These are phyloP conservation scores for Euphorbia celastroides DNA, from an alignment of 441 rosid genomes.

Conservation along the genomic window DNA sequence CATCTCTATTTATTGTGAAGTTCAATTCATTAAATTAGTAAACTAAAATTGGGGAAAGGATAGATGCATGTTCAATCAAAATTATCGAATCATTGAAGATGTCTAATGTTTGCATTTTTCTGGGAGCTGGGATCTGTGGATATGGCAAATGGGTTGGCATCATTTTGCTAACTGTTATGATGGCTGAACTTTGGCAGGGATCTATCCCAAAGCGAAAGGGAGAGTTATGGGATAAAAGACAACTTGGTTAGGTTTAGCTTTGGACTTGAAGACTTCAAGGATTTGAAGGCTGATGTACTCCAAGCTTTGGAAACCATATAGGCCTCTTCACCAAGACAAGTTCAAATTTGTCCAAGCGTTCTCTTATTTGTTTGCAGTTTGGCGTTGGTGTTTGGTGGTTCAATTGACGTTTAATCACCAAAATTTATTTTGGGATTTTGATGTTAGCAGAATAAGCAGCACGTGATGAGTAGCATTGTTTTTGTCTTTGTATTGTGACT, in stretches of 20 bases:
- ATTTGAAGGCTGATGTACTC: slow-evolving; percentile 76
- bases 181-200: slow-evolving; percentile 48
- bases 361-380: not conserved
- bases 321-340: not conserved
- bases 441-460: slow-evolving; percentile 10
- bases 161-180: not conserved
- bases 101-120: not conserved
- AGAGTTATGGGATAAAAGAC: slow-evolving; percentile 75
- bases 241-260: slow-evolving; percentile 91
- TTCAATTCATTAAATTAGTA: not conserved
- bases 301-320: slow-evolving; percentile 73
- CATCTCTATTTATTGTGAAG: not conserved
- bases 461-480: slow-evolving; percentile 1
- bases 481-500: not conserved
- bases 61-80: not conserved
- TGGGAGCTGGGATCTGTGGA: not conserved
- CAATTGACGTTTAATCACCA: slow-evolving; percentile 16
- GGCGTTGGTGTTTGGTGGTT: slow-evolving; percentile 7
- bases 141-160: not conserved
- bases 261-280: slow-evolving; percentile 86
- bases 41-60: not conserved
- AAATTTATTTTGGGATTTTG: not conserved
- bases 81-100: not conserved
- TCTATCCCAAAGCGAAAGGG: slow-evolving; percentile 63
- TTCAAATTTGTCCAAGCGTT: slow-evolving; percentile 23